Evolutionary conservation across 345 rosid genomes (phyloP), one percentile per base, ranked within the genome.

Genomic region (Theobroma cacao): DNA sequence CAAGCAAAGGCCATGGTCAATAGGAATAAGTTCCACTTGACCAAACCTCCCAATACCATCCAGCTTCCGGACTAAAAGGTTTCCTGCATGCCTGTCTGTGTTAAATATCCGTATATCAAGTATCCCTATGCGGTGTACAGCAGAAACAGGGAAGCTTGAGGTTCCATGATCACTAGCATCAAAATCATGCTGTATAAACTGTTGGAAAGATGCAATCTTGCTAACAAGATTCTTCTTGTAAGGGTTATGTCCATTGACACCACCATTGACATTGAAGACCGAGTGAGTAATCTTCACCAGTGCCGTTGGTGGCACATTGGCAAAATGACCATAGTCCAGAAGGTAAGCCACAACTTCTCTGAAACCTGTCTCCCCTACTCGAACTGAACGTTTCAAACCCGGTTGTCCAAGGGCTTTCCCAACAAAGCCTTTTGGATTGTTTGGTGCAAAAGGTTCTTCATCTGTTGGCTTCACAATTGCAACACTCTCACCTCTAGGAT

Each of bases 271-370:
- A 76, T 97, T 93, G 85, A 97, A 97, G 75, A 97, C 80, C 12
- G 95, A 90, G 83, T 97, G 99, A 10, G 96, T 97, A 56, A 97
- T 90, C 87, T 97, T 97, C 88, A 97, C 99, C 65, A 97, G 88
- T 28, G 94, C 97, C 56, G 99, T 97, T 1, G 98, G 92, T 34
- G 99, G 99, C 31, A 97, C 99, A 81, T 89, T 93, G 17, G 99
- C 96, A 76, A 90, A 94, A 80, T 88, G 91, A 72, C 79, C 87
- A 43, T 86, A 71, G 81, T 97, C 99, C 64, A 97, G 94, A 84
- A 97, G 99, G 83, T 91, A 97, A 55, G 99, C 99, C 5, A 97
- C 99, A 60, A 97, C 99, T 85, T 97, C 99, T 72, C 99, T 89
- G 79, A 91, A 86, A 59, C 99, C 99, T 0, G 99, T 92, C 80